Percentiles rank a stretch among this genome's conserved stretches.
phyloP scores from a whole-genome alignment of 805 yeast species.

The Hyphopichia homilentoma region DNA sequence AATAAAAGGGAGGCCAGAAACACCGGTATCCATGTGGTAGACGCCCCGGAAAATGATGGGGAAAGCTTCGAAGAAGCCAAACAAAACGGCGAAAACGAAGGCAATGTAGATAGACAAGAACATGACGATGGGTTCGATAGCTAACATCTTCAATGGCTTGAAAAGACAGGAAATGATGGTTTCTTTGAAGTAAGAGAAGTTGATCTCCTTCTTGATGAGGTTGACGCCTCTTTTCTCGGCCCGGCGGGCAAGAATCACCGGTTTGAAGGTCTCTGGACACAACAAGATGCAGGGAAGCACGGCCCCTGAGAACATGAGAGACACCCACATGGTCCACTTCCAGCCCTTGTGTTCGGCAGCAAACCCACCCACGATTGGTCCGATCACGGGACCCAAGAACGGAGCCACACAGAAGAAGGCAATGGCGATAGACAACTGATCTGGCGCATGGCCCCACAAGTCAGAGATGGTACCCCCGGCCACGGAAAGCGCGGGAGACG shows the following conservation, averaged over 20 bases:
- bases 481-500: constrained; percentile 79
- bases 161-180: constrained; percentile 50
- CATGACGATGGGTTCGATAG: constrained; percentile 70
- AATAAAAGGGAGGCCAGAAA: constrained; percentile 65
- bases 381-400: constrained; percentile 74
- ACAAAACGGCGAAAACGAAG: constrained; percentile 71
- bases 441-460: constrained; percentile 54
- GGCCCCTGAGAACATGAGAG: constrained; percentile 62
- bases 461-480: constrained; percentile 85
- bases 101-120: constrained; percentile 69
- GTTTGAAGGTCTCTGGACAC: constrained; percentile 74
- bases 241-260: constrained; percentile 56
- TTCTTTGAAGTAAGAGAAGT: constrained; percentile 38
- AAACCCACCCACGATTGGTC: constrained; percentile 73
- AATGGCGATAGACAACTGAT: constrained; percentile 69
- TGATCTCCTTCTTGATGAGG: constrained; percentile 31
- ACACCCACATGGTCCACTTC: constrained; percentile 68
- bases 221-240: constrained; percentile 58
- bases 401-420: constrained; percentile 76
- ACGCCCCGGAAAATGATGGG: constrained; percentile 70
- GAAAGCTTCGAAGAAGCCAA: constrained; percentile 77
- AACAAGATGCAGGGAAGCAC: constrained; percentile 47
- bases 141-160: constrained; percentile 66
- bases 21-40: constrained; percentile 55
- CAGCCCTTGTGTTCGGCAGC: constrained; percentile 63